Conservation (phyloP, 352 stramenopile genomes). For the Nothophytophthora sp. region DNA sequence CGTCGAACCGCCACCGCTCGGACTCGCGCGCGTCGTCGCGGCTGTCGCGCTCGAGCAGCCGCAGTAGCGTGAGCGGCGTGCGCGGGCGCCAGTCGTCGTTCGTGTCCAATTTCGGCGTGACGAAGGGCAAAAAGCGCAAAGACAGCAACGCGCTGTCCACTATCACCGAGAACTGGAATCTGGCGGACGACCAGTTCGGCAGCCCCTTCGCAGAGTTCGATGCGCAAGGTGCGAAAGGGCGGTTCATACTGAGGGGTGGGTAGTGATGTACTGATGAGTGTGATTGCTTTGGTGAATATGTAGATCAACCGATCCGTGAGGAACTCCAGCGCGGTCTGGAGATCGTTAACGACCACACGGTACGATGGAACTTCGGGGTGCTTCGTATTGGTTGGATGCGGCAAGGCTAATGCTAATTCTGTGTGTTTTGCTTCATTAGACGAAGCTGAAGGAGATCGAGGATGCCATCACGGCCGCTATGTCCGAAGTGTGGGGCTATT, state of each 20-base stretch:
- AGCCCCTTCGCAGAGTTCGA: constrained; percentile 81
- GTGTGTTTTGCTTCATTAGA: constrained; percentile 28
- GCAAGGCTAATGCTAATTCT: neutral
- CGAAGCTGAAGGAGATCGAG: constrained; percentile 87
- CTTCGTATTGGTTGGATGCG: neutral
- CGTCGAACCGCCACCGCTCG: constrained; percentile 46
- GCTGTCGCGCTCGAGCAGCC: constrained; percentile 53
- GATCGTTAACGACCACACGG: constrained; percentile 90
- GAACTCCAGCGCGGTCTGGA: constrained; percentile 75
- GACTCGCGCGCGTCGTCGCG: constrained; percentile 69
- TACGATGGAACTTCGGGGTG: constrained; percentile 12
- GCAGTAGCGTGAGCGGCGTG: constrained; percentile 33
- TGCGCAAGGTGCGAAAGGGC: constrained; percentile 55
- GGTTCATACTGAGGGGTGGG: neutral
- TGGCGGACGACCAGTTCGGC: constrained; percentile 76
- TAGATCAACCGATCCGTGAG: constrained; percentile 83
- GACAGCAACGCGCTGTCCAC: constrained; percentile 81
- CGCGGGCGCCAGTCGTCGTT: constrained; percentile 63
- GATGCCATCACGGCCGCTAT: constrained; percentile 84
- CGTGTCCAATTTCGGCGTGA: constrained; percentile 80
- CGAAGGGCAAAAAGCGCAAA: constrained; percentile 53
- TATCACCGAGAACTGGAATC: constrained; percentile 89
- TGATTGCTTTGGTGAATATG: neutral
- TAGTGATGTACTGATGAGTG: neutral
- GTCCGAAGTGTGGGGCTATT: constrained; percentile 91